Evolutionary conservation across 2,329 filamentous ascomycete genomes (phyloP).

Genomic region (Colletotrichum viniferum): DNA sequence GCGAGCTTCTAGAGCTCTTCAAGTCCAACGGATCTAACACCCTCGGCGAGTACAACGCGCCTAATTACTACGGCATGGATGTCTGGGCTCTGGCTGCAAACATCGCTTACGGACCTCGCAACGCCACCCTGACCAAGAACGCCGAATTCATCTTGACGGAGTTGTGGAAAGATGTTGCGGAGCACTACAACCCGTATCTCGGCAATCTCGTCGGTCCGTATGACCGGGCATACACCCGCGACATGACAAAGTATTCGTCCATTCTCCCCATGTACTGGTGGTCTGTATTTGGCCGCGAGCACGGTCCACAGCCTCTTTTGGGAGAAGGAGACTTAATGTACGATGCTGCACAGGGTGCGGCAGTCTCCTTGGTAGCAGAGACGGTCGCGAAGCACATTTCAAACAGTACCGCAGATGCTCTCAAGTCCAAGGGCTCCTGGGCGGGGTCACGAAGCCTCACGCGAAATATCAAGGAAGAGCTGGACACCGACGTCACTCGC

Average conservation of each 20-base stretch:
- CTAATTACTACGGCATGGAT: slow-evolving; percentile 46
- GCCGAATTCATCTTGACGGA: slow-evolving; percentile 31
- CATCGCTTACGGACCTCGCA: slow-evolving; percentile 37
- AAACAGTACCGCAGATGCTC: slow-evolving; percentile 27
- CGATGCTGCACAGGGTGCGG: slow-evolving; percentile 43
- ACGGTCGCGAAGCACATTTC: slow-evolving; percentile 33
- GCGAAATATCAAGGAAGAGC: slow-evolving; percentile 38
- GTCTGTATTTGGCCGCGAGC: slow-evolving; percentile 44
- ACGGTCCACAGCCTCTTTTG: slow-evolving; percentile 39
- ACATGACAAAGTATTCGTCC: slow-evolving; percentile 41
- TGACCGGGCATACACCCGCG: slow-evolving; percentile 41
- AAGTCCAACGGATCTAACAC: slow-evolving; percentile 33
- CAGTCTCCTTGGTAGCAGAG: slow-evolving; percentile 41
- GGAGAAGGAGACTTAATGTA: slow-evolving; percentile 44
- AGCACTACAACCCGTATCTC: slow-evolving; percentile 39
- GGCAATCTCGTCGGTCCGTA: slow-evolving; percentile 39
- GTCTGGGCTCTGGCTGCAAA: slow-evolving; percentile 42
- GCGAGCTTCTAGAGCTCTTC: slow-evolving; percentile 33
- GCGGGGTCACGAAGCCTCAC: slow-evolving; percentile 37
- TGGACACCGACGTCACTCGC: slow-evolving; percentile 33
- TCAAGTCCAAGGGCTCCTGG: slow-evolving; percentile 36
- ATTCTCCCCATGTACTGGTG: slow-evolving; percentile 47
- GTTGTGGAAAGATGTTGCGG: slow-evolving; percentile 39
- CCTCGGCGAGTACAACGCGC: slow-evolving; percentile 42
- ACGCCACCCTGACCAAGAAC: slow-evolving; percentile 32